Evolutionary conservation across 1,284 basidiomycete genomes (phyloP).

Genomic region (Irpex sp.): DNA sequence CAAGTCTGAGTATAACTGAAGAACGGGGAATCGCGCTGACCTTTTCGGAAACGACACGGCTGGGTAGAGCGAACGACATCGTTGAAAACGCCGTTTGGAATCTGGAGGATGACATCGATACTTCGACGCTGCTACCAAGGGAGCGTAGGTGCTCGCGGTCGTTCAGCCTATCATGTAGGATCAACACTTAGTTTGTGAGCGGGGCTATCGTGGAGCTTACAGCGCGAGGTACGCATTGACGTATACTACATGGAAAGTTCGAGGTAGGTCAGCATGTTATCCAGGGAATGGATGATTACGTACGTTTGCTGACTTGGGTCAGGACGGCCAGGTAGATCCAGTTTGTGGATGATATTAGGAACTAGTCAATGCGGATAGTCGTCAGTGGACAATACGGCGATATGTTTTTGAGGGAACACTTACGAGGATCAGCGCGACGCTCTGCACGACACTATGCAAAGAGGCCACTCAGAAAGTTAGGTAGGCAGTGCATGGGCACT

Average conservation of each 20-base stretch:
- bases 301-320: conserved; percentile 5
- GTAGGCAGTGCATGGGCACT: background rate
- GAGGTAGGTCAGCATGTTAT: background rate
- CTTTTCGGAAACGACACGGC: background rate
- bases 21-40: too few relatives aligned
- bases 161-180: background rate
- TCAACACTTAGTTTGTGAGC: background rate
- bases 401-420: background rate
- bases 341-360: background rate
- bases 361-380: background rate
- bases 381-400: background rate
- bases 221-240: conserved; percentile 6
- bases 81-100: background rate
- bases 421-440: background rate
- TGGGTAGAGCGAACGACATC: background rate
- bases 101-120: background rate
- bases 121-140: background rate
- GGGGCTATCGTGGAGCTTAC: background rate
- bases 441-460: background rate
- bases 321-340: background rate
- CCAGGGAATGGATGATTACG: background rate
- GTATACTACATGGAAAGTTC: background rate
- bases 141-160: background rate
- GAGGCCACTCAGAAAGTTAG: background rate
- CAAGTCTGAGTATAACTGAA: too few relatives aligned